Evolutionary conservation across 257 asterid genomes (phyloP).

Genomic region (Solanum sitiens): DNA sequence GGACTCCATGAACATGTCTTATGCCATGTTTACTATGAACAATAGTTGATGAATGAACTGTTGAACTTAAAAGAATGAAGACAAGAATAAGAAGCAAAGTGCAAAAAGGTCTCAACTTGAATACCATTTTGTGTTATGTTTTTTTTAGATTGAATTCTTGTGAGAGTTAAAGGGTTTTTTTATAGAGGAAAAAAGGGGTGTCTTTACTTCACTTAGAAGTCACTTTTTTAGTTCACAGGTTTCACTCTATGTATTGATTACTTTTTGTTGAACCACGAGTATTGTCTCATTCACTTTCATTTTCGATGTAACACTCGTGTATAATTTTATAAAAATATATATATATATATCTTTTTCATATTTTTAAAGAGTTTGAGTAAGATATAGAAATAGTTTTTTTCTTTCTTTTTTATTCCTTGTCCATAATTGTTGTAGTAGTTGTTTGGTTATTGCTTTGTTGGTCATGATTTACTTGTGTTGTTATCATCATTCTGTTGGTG

Average conservation of each 20-base stretch:
- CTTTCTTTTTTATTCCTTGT: not conserved
- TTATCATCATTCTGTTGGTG: not conserved
- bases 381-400: not conserved
- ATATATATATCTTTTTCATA: too few relatives aligned
- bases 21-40: not conserved
- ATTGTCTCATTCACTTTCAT: too few relatives aligned
- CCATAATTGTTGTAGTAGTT: not conserved
- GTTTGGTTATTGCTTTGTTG: not conserved
- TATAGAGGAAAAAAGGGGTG: constrained; percentile 13
- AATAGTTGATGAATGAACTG: constrained; percentile 2
- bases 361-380: not conserved
- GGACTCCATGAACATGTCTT: not conserved
- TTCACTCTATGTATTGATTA: constrained; percentile 7
- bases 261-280: not conserved
- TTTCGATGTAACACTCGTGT: too few relatives aligned
- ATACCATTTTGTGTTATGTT: constrained; percentile 13
- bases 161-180: constrained; percentile 5
- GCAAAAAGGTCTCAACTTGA: constrained; percentile 9
- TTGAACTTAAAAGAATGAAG: constrained; percentile 7
- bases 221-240: not conserved
- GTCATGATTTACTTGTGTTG: not conserved
- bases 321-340: too few relatives aligned
- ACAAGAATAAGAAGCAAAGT: constrained; percentile 26
- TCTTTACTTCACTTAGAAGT: constrained; percentile 45
- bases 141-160: not conserved